Evolutionary conservation across 495 filamentous ascomycete species (phyloP).

Genomic region (Hypoxylon intermedium): DNA sequence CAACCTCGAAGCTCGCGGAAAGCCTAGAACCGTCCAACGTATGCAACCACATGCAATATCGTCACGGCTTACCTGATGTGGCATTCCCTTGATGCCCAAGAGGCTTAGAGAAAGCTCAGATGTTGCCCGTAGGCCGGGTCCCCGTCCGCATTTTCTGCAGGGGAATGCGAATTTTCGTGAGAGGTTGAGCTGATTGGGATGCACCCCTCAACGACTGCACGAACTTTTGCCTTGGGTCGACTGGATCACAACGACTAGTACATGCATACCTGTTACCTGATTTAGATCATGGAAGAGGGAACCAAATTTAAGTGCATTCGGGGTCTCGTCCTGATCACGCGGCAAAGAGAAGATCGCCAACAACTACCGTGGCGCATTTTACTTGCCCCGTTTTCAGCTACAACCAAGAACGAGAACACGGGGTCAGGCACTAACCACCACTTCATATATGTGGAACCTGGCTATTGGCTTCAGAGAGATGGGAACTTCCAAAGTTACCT

Average conservation of each 20-base stretch:
- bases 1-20: not conserved
- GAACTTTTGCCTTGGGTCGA: not conserved
- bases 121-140: slow-evolving; percentile 18
- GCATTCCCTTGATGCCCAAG: slow-evolving; percentile 28
- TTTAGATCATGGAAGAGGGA: slow-evolving; percentile 8
- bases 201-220: slow-evolving; percentile 9
- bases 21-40: slow-evolving; percentile 33
- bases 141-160: slow-evolving; percentile 18
- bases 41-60: slow-evolving; percentile 22
- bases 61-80: slow-evolving; percentile 27
- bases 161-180: slow-evolving; percentile 20
- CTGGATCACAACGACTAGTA: slow-evolving; percentile 8
- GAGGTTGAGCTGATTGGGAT: slow-evolving; percentile 16
- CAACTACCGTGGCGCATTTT: slow-evolving; percentile 21
- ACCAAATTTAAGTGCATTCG: slow-evolving; percentile 1
- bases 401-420: slow-evolving; percentile 14
- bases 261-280: slow-evolving; percentile 10
- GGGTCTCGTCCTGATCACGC: slow-evolving; percentile 26
- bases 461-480: slow-evolving; percentile 25
- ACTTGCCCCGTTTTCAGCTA: slow-evolving; percentile 8
- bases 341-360: slow-evolving; percentile 20
- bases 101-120: slow-evolving; percentile 17
- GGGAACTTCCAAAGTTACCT: slow-evolving; percentile 5
- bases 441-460: slow-evolving; percentile 32
- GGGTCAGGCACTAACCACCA: slow-evolving; percentile 9